phyloP scores from a whole-genome alignment of 2,329 filamentous ascomycete genomes.

The Talaromyces marneffei region DNA sequence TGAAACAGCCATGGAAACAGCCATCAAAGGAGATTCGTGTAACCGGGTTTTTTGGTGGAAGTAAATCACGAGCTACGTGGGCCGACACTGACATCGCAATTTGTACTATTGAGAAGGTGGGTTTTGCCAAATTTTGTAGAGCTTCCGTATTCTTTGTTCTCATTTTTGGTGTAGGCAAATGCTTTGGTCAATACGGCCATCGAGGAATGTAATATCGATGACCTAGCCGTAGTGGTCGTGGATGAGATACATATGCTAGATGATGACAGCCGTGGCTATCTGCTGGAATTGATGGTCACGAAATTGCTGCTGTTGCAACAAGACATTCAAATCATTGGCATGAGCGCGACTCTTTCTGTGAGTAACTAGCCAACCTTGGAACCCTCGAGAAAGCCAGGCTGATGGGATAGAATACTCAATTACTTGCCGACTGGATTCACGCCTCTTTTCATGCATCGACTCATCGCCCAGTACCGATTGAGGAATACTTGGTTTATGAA shows the following conservation, averaged over 20 bases:
- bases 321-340: constrained; percentile 65
- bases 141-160: neutral
- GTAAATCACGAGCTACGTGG: constrained; percentile 62
- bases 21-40: constrained; percentile 56
- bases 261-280: constrained; percentile 68
- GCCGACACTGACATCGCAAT: constrained; percentile 70
- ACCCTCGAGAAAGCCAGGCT: neutral
- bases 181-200: constrained; percentile 67
- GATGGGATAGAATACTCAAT: constrained; percentile 56
- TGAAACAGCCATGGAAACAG: constrained; percentile 37
- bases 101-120: constrained; percentile 71
- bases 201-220: constrained; percentile 61
- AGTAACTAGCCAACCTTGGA: constrained; percentile 22
- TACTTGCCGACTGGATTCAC: constrained; percentile 64
- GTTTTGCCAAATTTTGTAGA: neutral
- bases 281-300: constrained; percentile 67
- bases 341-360: constrained; percentile 73
- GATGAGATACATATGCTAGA: constrained; percentile 81
- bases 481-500: constrained; percentile 69
- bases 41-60: constrained; percentile 69
- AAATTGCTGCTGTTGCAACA: constrained; percentile 66
- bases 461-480: constrained; percentile 68
- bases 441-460: constrained; percentile 67
- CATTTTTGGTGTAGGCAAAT: constrained; percentile 55
- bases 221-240: constrained; percentile 62